Base-by-base conservation (phyloP, 805 yeast species). In the Candida vartiovaarae region DNA sequence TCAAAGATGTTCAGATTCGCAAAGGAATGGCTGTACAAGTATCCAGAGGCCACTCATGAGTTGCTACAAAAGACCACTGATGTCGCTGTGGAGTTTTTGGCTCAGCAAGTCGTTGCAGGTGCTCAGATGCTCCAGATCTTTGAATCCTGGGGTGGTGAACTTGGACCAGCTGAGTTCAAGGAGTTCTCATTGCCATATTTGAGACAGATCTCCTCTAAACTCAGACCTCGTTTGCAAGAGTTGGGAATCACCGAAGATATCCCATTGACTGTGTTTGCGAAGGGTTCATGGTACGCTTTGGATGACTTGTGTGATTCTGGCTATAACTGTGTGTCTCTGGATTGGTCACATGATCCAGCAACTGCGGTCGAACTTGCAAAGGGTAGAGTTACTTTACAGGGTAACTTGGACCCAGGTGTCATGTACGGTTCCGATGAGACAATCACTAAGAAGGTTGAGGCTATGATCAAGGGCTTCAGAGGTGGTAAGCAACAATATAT, bases 101-200 rank as follows among this genome's bases (percentile, higher is more conserved):
- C 95, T 3, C 85, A 82, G 57, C 99, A 93, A 66, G 96, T 93
- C 37, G 79, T 81, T 53, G 99, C 99, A 2, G 99, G 99, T 54
- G 98, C 98, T 32, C 99, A 93, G 69, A 89, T 93, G 82, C 73
- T 93, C 48, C 99, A 93, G 66, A 89, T 93, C 32, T 93, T 93
- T 60, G 99, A 93, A 61, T 84, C 95, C 32, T 90, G 96, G 95
- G 99, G 96, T 45, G 96, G 98, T 41, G 98, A 93, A 66, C 73
- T 93, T 45, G 93, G 95, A 1, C 95, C 96, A 9, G 69, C 69
- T 41, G 99, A 93, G 58, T 93, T 91, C 65, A 74, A 74, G 49
- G 90, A 85, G 62, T 93, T 89, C 64, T 82, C 95, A 4, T 75
- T 91, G 57, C 98, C 98, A 3, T 93, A 87, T 61, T 70, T 93